Evolutionary conservation across 257 asterid genomes (phyloP), one percentile per base, ranked within the genome.

Genomic region (Solanum neorickii): DNA sequence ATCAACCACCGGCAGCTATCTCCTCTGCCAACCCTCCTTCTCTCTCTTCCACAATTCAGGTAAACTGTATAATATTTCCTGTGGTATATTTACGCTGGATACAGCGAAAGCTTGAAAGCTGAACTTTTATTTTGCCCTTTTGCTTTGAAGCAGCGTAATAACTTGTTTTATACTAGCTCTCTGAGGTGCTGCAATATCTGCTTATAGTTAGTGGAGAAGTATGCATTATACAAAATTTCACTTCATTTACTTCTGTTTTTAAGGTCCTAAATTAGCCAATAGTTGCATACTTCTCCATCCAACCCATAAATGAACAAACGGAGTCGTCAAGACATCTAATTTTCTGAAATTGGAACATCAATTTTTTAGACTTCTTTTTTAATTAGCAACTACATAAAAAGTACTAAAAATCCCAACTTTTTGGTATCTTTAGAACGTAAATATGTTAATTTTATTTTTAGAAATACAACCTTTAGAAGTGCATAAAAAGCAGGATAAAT

Each of bases 1-100:
- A 65, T 75, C 69, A 93, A 3, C 85, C 92, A 20, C 86, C 90
- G 21, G 86, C 92, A n/a, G 70, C 92, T 52, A 76, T 87, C 46
- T 68, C 93, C 73, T 88, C 95, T 20, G 91, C 90, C 20, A 90
- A 86, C 46, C 90, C 92, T 88, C 90, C 95, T 70, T 77, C 94
- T 49, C 87, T 92, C 72, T 85, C 98, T 65, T 93, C 98, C 86
- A 89, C 90, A 72, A 90, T 94, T 83, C 97, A 96, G 98, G 99
- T 82, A 31, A 18, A 12, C 11, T 25, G 27, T 15, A 29, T 4
- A 60, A 39, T 37, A 6, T 65, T 37, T 49, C 11, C 31, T 23
- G 14, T 21, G 39, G 9, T 69, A 42, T 39, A 41, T 29, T 56
- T 80, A 29, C 12, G 39, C 13, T 27, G 68, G 21, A 4, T 52